Percentiles rank a stretch among this genome's conserved stretches.
These are phyloP conservation scores for Bondarzewia mesenterica DNA, from an alignment of 1,284 basidiomycete species.

Conservation along the genomic window DNA sequence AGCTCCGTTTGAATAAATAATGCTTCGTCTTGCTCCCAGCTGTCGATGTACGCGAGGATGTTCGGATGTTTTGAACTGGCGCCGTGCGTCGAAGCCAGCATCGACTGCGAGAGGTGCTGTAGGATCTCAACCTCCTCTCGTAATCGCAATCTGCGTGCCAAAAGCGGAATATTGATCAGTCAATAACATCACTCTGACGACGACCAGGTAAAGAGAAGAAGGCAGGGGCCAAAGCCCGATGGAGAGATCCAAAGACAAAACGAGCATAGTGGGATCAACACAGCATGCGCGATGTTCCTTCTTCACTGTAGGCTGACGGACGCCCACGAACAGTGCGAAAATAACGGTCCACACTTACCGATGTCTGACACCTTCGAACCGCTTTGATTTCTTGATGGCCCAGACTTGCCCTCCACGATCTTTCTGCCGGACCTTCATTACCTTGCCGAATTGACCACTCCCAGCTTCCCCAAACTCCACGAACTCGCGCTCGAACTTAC, in stretches of 20 bases:
- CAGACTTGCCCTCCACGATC: conserved; percentile 47
- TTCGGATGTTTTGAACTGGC: conserved; percentile 45
- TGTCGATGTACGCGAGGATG: conserved; percentile 87
- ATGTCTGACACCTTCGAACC: conserved; percentile 87
- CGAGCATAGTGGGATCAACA: not conserved
- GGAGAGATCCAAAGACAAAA: not conserved
- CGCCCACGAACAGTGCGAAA: not conserved
- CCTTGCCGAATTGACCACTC: conserved; percentile 91
- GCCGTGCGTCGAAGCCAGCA: conserved; percentile 16
- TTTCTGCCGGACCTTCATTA: conserved; percentile 76
- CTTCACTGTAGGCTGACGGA: not conserved
- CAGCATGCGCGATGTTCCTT: not conserved
- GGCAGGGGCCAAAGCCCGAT: not conserved
- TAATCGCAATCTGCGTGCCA: conserved; percentile 60
- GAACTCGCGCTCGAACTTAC: conserved; percentile 74
- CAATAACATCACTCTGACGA: not conserved
- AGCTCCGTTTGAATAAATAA: conserved; percentile 94
- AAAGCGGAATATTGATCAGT: not conserved
- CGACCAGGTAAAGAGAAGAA: not conserved
- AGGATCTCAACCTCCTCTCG: conserved; percentile 95
- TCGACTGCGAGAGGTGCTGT: conserved; percentile 60
- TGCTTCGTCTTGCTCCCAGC: conserved; percentile 92
- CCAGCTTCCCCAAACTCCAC: conserved; percentile 79
- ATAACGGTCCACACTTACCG: conserved; percentile 45
- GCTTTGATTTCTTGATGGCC: conserved; percentile 94